Base-by-base conservation (phyloP, 1,139 yeast species). In the Candida sp. region DNA sequence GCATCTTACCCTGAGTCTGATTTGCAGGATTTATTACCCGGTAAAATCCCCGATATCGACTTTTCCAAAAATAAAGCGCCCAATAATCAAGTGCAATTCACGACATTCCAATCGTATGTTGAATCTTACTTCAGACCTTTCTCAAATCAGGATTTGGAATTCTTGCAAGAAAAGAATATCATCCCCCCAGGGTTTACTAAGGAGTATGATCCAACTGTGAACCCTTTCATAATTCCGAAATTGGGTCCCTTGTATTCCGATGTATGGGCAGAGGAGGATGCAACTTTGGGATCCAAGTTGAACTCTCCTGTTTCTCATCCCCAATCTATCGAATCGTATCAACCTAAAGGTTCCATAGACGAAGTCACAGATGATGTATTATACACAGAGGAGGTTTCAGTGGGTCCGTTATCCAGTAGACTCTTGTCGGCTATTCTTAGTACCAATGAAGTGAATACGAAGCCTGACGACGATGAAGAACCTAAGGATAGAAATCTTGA, bases 391-490 rank as follows among this genome's bases (percentile, higher is more conserved):
- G 82, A 79, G 21, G 71, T 91, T 1, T 85, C 96, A 0, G 87
- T 96, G 60, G 99, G 99, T 0, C 99, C 99, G 0, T 71, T 93
- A 36, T 87, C 96, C 0, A 83, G 93, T 27, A 77, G 99, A 47
- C 70, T 95, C 40, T 63, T 95, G 42, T 81, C 96, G 4, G 98
- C 98, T 0, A 73, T 93, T 22, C 61, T 87, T 46, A 77, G 79
- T 49, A 79, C 78, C 33, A 79, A 79, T 35, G 79, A 72, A 46
- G 71, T 64, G 5, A 29, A 37, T 2, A 56, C 57, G 12, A 43
- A 40, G 4, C 60, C 54, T 8, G 68, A 59, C n/a, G 51, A 48
- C 7, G 64, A 23, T 8, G 21, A 25, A 5, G 9, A 12, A 11
- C 33, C 19, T 5, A 37, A 37, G 25, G 39, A 37, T n/a, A 15